A percentile compares a stretch with the other conserved stretches of the same genome.
These are phyloP conservation scores for Ophiostoma ulmi DNA, from an alignment of 2,329 filamentous ascomycete genomes.

Conservation along the genomic window DNA sequence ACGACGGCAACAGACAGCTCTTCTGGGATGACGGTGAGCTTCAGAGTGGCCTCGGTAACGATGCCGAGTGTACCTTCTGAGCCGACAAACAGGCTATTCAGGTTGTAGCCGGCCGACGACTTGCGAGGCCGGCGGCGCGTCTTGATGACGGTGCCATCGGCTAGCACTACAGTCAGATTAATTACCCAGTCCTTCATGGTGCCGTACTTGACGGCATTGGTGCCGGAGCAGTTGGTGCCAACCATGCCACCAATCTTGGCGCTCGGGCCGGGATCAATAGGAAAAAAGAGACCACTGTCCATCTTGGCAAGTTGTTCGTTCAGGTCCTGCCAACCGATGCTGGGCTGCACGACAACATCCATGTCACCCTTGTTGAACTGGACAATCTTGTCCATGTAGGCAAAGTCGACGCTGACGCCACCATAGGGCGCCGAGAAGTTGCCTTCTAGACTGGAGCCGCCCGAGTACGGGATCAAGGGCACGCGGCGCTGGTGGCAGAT, in stretches of 20 bases:
- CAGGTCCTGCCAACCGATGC: slow-evolving; percentile 85
- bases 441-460: slow-evolving; percentile 79
- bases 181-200: slow-evolving; percentile 89
- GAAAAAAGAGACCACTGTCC: slow-evolving; percentile 77
- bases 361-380: slow-evolving; percentile 79
- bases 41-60: slow-evolving; percentile 77
- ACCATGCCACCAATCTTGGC: slow-evolving; percentile 81
- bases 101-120: slow-evolving; percentile 76
- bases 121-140: slow-evolving; percentile 73
- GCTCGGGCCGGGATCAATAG: slow-evolving; percentile 71
- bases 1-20: slow-evolving; percentile 74
- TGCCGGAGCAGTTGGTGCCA: slow-evolving; percentile 71
- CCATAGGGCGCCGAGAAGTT: slow-evolving; percentile 86
- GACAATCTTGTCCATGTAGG: slow-evolving; percentile 77
- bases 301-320: slow-evolving; percentile 67
- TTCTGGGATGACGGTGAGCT: slow-evolving; percentile 70
- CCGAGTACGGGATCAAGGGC: slow-evolving; percentile 82
- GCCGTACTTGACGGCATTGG: slow-evolving; percentile 74
- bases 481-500: slow-evolving; percentile 74
- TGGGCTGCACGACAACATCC: slow-evolving; percentile 88
- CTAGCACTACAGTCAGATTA: slow-evolving; percentile 73
- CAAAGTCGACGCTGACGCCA: slow-evolving; percentile 85
- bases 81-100: slow-evolving; percentile 73
- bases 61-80: slow-evolving; percentile 77
- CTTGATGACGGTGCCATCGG: slow-evolving; percentile 74